These are phyloP conservation scores for Cyanodermella asteris DNA, from an alignment of 2,329 filamentous ascomycete species.

Conservation along the genomic window DNA sequence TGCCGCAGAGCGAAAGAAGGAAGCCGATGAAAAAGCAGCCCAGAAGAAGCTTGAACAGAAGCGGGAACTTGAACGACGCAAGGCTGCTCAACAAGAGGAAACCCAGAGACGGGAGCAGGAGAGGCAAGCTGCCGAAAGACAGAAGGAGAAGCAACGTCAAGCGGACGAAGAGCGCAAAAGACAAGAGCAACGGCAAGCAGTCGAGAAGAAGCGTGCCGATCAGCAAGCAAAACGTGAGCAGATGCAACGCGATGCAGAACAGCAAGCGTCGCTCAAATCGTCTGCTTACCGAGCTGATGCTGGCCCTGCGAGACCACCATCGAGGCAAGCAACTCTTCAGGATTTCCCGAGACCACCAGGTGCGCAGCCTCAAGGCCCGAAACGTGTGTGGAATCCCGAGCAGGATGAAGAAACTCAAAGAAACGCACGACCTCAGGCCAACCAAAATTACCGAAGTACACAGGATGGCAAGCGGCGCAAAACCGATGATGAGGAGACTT, in stretches of 20 bases:
- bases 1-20: slow-evolving; percentile 58
- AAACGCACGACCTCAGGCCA: slow-evolving; percentile 29
- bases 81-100: slow-evolving; percentile 40
- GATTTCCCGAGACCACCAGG: slow-evolving; percentile 36
- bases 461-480: slow-evolving; percentile 65
- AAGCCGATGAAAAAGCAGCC: slow-evolving; percentile 51
- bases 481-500: slow-evolving; percentile 51
- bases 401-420: slow-evolving; percentile 32
- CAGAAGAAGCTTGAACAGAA: slow-evolving; percentile 65
- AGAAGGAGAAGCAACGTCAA: slow-evolving; percentile 21
- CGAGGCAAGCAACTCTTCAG: slow-evolving; percentile 23
- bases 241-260: slow-evolving; percentile 21
- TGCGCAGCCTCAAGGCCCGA: slow-evolving; percentile 41
- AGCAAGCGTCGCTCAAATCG: slow-evolving; percentile 5
- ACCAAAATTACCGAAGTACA: too few species aligned
- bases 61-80: slow-evolving; percentile 57
- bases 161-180: slow-evolving; percentile 40
- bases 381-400: slow-evolving; percentile 50
- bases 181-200: slow-evolving; percentile 37
- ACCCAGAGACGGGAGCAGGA: slow-evolving; percentile 40
- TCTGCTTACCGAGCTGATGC: slow-evolving; percentile 18
- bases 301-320: slow-evolving; percentile 27
- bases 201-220: slow-evolving; percentile 29
- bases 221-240: slow-evolving; percentile 22
- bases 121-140: slow-evolving; percentile 31